These are phyloP conservation scores for Backusella parvicylindrica DNA, from an alignment of 192 early-diverging fungal species.

Conservation along the genomic window DNA sequence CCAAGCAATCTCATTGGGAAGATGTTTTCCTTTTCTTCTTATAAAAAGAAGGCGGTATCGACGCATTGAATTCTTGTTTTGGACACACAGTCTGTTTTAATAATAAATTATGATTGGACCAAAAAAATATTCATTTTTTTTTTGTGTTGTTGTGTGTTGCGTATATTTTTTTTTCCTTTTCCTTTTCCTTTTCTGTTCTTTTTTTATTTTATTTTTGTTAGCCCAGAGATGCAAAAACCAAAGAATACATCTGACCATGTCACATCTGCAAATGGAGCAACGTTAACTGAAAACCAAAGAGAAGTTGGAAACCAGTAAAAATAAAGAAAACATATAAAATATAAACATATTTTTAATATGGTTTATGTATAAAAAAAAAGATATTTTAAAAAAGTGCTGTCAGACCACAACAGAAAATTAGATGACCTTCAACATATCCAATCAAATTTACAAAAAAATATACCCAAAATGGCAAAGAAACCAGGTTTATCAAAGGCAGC, in stretches of 20 bases:
- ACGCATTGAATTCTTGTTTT: background rate
- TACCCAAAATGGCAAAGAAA: background rate
- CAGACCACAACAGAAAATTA: conserved; percentile 17
- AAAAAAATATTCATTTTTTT: background rate
- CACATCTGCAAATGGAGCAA: background rate
- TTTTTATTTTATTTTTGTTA: background rate
- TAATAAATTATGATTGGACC: background rate
- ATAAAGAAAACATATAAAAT: background rate
- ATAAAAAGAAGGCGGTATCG: background rate
- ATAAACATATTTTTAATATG: background rate
- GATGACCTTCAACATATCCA: conserved; percentile 26
- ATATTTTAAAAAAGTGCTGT: conserved; percentile 11
- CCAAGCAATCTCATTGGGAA: background rate
- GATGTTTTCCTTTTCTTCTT: background rate
- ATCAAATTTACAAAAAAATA: conserved; percentile 16
- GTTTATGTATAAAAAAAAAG: background rate
- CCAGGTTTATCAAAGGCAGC: background rate
- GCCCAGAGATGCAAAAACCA: background rate
- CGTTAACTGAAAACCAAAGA: background rate
- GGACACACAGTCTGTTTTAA: background rate
- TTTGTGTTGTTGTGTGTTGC: background rate
- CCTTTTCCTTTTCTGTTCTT: background rate
- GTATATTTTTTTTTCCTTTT: background rate
- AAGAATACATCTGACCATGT: background rate
- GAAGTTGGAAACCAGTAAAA: conserved; percentile 3